phyloP scores from a whole-genome alignment of 441 rosid genomes.

The Rhodomyrtus psidioides region DNA sequence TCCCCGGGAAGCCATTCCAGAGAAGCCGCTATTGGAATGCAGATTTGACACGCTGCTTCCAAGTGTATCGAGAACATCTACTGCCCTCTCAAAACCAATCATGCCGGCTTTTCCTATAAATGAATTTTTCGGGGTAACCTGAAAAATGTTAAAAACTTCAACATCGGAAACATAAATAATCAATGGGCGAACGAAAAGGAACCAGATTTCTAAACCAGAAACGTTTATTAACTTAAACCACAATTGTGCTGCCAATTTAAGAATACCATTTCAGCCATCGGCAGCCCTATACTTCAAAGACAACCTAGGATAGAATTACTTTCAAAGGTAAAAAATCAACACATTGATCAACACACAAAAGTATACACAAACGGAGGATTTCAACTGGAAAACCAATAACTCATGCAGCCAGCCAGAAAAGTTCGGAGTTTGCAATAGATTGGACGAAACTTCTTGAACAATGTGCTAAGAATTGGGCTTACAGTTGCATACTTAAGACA shows the following conservation, averaged over 20 bases:
- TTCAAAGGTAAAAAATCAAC: not conserved
- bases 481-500: not conserved
- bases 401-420: not conserved
- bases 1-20: constrained; percentile 50
- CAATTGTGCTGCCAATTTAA: not conserved
- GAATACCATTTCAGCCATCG: not conserved
- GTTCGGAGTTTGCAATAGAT: not conserved
- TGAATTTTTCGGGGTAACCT: constrained; percentile 52
- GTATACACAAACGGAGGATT: not conserved
- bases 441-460: not conserved
- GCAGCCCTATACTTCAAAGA: not conserved
- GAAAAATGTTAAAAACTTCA: not conserved
- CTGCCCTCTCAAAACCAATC: constrained; percentile 63
- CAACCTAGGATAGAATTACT: not conserved
- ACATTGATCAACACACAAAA: not conserved
- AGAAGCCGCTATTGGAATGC: constrained; percentile 47
- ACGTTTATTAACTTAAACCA: not conserved
- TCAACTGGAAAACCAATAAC: not conserved
- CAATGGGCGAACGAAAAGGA: not conserved
- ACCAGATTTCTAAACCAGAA: not conserved
- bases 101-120: constrained; percentile 69
- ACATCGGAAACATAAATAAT: too few relatives aligned
- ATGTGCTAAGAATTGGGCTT: not conserved
- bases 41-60: constrained; percentile 85
- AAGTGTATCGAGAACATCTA: constrained; percentile 68